Base-by-base conservation (phyloP, 1,139 yeast genomes). In the Yamadazyma aaseri region DNA sequence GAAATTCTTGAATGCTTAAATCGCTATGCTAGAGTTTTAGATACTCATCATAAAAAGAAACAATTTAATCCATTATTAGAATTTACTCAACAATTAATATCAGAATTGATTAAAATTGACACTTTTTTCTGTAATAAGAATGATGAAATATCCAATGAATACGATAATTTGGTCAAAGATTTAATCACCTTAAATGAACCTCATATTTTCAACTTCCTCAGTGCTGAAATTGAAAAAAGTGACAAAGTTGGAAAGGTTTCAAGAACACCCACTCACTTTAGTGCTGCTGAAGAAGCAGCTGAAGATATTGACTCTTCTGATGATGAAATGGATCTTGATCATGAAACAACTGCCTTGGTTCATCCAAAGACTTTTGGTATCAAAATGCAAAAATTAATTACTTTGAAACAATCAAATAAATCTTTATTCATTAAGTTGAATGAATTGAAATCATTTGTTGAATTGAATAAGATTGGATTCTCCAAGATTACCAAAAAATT, bases 401-500 rank as follows among this genome's bases (percentile, higher is more conserved):
- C 87, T 6, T 69, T 86, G 47, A 83, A 81, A 56, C 81, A 82
- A 53, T 70, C 87, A 38, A 59, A 83, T 3, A 73, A 81, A 28
- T 72, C 80, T 9, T 60, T 81, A 30, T 90, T 79, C 62, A 90
- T 92, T 8, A 69, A 78, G 16, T 65, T 89, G 23, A 81, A 89
- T n/a, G 97, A 90, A 56, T 71, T 90, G 47, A 81, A 84, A 50
- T 85, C 95, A 9, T 90, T 65, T 55, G 71, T 85, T 34, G 95
- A 87, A 51, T 69, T 90, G 47, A 90, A 90, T 65, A 74, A 73
- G 46, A 86, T 95, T 21, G 97, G 97, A 5, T 86, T 90, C 60
- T 75, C 85, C 29, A 90, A 90, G 60, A 90, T 89, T 32, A 71
- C 89, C 47, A 90, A 90, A 56, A 90, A 90, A 63, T 90, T 86